Conservation (phyloP, 2,329 filamentous ascomycete genomes). For the Talaromyces sp. region DNA sequence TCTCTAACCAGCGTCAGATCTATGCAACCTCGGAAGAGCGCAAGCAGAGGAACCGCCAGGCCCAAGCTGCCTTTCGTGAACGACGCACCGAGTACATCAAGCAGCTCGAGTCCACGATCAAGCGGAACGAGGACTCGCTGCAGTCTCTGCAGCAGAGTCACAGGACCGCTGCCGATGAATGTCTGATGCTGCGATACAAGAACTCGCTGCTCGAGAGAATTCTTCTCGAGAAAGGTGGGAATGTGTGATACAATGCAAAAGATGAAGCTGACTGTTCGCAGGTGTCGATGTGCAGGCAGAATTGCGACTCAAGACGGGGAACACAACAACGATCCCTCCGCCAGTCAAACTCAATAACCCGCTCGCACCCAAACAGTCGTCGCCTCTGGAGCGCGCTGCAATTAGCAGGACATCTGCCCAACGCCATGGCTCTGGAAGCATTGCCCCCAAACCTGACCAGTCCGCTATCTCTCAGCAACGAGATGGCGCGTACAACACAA, state of each 20-base stretch:
- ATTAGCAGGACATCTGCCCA: constrained; percentile 70
- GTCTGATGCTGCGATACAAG: constrained; percentile 96
- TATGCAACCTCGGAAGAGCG: constrained; percentile 98
- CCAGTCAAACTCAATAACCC: constrained; percentile 51
- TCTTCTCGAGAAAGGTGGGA: constrained; percentile 82
- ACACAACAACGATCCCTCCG: constrained; percentile 61
- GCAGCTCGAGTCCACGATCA: constrained; percentile 94
- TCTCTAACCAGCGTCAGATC: constrained; percentile 54
- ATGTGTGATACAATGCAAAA: neutral
- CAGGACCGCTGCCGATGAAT: constrained; percentile 90
- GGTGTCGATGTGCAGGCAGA: constrained; percentile 97
- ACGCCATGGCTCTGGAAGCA: constrained; percentile 61
- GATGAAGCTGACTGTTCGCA: constrained; percentile 30
- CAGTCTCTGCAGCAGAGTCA: constrained; percentile 91
- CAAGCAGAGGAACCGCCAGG: constrained; percentile 95
- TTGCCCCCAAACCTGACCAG: constrained; percentile 61
- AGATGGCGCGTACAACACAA: constrained; percentile 33
- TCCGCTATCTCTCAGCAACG: constrained; percentile 45
- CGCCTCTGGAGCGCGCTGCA: constrained; percentile 72
- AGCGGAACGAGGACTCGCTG: constrained; percentile 90
- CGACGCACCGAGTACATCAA: constrained; percentile 98
- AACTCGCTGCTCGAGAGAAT: constrained; percentile 95
- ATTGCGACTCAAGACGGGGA: constrained; percentile 84
- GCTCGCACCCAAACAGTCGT: constrained; percentile 64
- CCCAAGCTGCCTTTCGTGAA: constrained; percentile 94